These are phyloP conservation scores for Diplodia mutila DNA, from an alignment of 2,329 filamentous ascomycete genomes.

Conservation along the genomic window DNA sequence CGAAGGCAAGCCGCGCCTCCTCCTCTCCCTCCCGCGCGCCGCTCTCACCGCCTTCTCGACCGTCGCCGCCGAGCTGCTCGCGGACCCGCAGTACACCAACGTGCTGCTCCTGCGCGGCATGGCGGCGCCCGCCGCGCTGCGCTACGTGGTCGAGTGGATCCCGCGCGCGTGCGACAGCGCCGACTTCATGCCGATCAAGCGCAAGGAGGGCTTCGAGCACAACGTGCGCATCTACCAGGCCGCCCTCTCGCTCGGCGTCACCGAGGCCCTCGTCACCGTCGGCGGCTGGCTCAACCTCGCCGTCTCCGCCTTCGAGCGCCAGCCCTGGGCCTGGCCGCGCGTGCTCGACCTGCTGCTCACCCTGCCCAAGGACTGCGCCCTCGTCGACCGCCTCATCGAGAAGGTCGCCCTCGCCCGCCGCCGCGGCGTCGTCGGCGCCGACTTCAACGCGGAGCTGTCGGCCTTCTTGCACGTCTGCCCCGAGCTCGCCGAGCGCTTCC, in stretches of 20 bases:
- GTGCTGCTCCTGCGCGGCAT: conserved; percentile 11
- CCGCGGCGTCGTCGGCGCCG: not conserved
- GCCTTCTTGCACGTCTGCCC: not conserved
- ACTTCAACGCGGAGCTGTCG: not conserved
- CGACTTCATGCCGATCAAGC: conserved; percentile 24
- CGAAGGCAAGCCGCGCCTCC: not conserved
- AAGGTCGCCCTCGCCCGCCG: conserved; percentile 22
- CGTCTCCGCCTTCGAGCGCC: conserved; percentile 6
- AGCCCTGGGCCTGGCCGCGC: conserved; percentile 1
- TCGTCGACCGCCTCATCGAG: conserved; percentile 21
- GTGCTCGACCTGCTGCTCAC: not conserved
- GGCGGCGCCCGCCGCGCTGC: conserved; percentile 17
- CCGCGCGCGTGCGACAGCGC: conserved; percentile 19
- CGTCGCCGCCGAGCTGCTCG: not conserved
- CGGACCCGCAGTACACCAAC: not conserved
- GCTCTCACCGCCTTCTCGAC: conserved; percentile 23
- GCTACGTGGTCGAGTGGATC: conserved; percentile 21
- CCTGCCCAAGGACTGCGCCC: conserved; percentile 6
- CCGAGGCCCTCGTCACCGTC: conserved; percentile 18
- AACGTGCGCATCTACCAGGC: conserved; percentile 25
- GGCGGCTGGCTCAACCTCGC: conserved; percentile 19
- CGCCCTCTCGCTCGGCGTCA: conserved; percentile 21
- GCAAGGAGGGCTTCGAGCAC: conserved; percentile 18
- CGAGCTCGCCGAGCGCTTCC: conserved; percentile 14
- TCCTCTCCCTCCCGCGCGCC: conserved; percentile 12